A percentile compares a stretch with the other conserved stretches of the same genome.
Evolutionary conservation across 345 rosid genomes (phyloP).

Genomic region (Citrus mangshanensis): DNA sequence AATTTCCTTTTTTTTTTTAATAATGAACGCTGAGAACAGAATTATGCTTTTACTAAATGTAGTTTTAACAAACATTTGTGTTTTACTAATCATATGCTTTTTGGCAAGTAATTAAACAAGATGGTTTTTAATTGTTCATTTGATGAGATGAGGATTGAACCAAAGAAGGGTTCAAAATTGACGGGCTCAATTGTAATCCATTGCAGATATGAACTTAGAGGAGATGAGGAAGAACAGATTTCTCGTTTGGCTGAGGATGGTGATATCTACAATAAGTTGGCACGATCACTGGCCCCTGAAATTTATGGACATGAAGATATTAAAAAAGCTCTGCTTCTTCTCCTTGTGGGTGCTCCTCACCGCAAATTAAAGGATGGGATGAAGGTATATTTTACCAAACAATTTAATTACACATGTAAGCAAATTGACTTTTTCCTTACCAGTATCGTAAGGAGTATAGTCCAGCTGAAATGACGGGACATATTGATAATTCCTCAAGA

Average conservation of each 20-base stretch:
- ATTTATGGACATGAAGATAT: conserved; percentile 99
- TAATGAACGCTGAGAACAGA: background rate
- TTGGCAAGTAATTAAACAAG: background rate
- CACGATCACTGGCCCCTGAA: conserved; percentile 92
- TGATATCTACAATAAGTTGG: conserved; percentile 89
- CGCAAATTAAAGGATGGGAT: conserved; percentile 92
- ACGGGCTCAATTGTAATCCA: conserved; percentile 6
- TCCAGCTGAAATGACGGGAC: background rate
- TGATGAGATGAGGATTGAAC: background rate
- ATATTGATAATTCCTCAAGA: background rate
- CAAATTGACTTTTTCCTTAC: background rate
- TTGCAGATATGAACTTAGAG: conserved; percentile 79
- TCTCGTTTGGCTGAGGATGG: conserved; percentile 92
- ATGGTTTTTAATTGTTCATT: background rate
- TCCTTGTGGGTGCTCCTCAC: conserved; percentile 97
- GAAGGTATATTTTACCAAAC: conserved; percentile 55
- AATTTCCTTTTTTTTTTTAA: background rate
- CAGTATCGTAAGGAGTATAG: background rate
- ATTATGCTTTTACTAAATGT: background rate
- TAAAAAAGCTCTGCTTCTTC: conserved; percentile 90
- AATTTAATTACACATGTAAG: background rate
- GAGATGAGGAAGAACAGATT: conserved; percentile 88
- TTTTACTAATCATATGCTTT: background rate
- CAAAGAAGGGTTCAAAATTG: background rate
- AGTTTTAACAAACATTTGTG: background rate